Evolutionary conservation across 164 flowering plant genomes (phyloP).

Genomic region (Piper longum): DNA sequence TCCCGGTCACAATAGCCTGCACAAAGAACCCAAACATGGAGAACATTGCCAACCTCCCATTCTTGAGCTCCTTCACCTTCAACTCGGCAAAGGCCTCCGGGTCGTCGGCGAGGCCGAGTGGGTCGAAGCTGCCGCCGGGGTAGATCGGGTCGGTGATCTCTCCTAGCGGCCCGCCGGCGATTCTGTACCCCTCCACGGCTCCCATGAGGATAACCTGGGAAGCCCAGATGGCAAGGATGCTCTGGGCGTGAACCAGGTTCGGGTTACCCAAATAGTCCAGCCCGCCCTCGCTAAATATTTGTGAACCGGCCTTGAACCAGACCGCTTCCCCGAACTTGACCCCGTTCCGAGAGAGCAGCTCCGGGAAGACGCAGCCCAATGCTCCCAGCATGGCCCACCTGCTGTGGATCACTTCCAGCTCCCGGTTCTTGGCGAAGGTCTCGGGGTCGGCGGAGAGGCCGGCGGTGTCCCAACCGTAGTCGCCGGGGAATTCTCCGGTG

Average conservation of each 20-base stretch:
- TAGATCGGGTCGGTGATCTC: conserved; percentile 12
- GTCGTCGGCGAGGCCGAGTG: conserved; percentile 9
- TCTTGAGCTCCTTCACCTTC: conserved; percentile 15
- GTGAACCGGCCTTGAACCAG: conserved; percentile 14
- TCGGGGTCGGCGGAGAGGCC: conserved; percentile 15
- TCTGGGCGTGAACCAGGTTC: conserved; percentile 12
- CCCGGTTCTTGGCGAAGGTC: conserved; percentile 14
- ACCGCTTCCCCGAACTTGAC: conserved; percentile 16
- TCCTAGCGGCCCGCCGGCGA: conserved; percentile 13
- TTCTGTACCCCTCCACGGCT: conserved; percentile 11
- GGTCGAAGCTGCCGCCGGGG: conserved; percentile 13
- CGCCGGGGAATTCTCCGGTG: conserved; percentile 15
- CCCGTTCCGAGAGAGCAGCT: conserved; percentile 12
- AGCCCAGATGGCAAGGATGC: conserved; percentile 15
- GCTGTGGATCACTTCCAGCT: conserved; percentile 11
- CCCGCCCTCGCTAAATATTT: conserved; percentile 15
- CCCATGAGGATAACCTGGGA: conserved; percentile 11
- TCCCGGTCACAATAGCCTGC: conserved; percentile 10
- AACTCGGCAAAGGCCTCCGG: conserved; percentile 11
- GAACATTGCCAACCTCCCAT: conserved; percentile 11
- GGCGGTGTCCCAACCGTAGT: conserved; percentile 13
- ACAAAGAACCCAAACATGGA: conserved; percentile 13
- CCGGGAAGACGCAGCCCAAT: conserved; percentile 11
- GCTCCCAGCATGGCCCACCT: conserved; percentile 14
- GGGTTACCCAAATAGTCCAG: conserved; percentile 14